These are phyloP conservation scores for Fragilariopsis cylindrus DNA, from an alignment of 108 stramenopile genomes.

Conservation along the genomic window DNA sequence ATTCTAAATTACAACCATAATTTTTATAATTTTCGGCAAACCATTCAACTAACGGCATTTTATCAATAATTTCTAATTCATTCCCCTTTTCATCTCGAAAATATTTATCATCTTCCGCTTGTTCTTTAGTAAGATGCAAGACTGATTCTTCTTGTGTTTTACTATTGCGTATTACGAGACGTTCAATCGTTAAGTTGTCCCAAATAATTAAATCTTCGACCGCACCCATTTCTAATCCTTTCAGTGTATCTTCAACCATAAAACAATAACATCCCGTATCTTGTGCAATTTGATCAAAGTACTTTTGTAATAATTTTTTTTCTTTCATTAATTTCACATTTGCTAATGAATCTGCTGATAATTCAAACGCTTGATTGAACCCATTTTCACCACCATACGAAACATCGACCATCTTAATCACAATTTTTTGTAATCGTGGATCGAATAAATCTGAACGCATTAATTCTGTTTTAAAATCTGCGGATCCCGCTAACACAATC, in stretches of 20 bases:
- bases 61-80: constrained; percentile 92
- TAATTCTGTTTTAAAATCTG: constrained; percentile 98
- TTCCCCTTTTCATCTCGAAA: constrained; percentile 89
- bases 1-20: constrained; percentile 97
- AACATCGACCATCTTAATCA: constrained; percentile 98
- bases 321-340: constrained; percentile 99
- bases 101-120: constrained; percentile 83
- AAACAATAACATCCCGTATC: constrained; percentile 99
- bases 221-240: constrained; percentile 96
- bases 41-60: constrained; percentile 96
- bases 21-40: constrained; percentile 97
- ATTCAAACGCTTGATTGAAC: constrained; percentile 99
- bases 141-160: constrained; percentile 83
- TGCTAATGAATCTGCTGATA: constrained; percentile 91
- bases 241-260: constrained; percentile 97
- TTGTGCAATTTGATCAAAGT: constrained; percentile 98
- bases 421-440: constrained; percentile 88
- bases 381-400: constrained; percentile 99
- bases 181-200: constrained; percentile 91
- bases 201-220: constrained; percentile 98
- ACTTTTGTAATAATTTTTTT: constrained; percentile 95
- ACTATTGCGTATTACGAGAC: constrained; percentile 83
- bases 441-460: constrained; percentile 96
- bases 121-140: constrained; percentile 88
- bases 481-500: constrained; percentile 95